Evolutionary conservation across 805 yeast genomes (phyloP), one percentile per base, ranked within the genome.

Genomic region (Metschnikowia hibisci): DNA sequence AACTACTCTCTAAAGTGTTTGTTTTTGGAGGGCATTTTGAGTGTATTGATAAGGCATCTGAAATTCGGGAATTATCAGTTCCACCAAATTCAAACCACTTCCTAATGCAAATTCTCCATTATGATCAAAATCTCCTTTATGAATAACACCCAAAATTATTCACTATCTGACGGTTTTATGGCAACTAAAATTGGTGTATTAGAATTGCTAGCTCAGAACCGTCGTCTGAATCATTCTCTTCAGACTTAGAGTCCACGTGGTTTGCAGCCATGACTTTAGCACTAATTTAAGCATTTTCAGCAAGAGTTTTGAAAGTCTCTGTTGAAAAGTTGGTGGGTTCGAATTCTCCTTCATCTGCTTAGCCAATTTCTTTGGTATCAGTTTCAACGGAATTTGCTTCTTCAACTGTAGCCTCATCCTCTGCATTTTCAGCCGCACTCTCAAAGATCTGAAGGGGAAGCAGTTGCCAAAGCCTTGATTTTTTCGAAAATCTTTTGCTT

Each of bases 201-300:
- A n/a, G n/a, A n/a, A n/a, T n/a, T n/a, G n/a, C n/a, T n/a, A 76
- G 72, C 48, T 77, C 81, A 14, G 75, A 67, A n/a, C 60, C 51
- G 6, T 58, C 67, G 18, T 58, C 63, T 1, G 58, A 42, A 12
- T 46, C 49, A 41, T 34, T 36, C 26, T 39, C 46, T 13, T 35
- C 46, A 5, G 34, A 30, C 28, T 35, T 42, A 8, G 39, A 27
- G 22, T 14, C 37, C 28, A 41, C 32, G 8, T 15, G 32, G 16
- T 20, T 16, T 22, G 41, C 30, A 4, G 23, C 42, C 18, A 26
- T 27, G 15, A 34, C 47, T 14, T 42, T 42, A 9, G 32, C 44
- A 9, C 39, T 15, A 8, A 30, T 44, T 14, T 44, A 33, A 11
- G 18, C 16, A 10, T 29, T 34, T 16, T 41, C 41, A 10, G 37